Conservation (phyloP, 768 basidiomycete species). For the Hericium coralloides region DNA sequence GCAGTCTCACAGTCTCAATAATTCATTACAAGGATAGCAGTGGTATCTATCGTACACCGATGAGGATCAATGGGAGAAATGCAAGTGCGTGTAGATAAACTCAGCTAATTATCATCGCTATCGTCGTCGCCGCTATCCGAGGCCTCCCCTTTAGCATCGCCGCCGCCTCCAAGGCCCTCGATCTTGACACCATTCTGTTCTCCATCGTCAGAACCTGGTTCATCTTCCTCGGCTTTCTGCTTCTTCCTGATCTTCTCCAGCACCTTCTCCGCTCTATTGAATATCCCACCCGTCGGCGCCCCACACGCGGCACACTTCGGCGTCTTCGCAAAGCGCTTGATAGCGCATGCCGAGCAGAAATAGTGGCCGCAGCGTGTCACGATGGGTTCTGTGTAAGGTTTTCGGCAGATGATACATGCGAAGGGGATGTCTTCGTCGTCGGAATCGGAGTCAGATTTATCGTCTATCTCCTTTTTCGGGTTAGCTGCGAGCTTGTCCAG, state of each 20-base stretch:
- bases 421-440: conserved; percentile 91
- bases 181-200: conserved; percentile 17
- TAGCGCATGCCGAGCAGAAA: conserved; percentile 91
- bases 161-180: conserved; percentile 26
- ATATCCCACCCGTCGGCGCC: conserved; percentile 88
- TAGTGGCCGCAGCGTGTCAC: conserved; percentile 97
- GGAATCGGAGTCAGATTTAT: conserved; percentile 56
- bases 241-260: conserved; percentile 79
- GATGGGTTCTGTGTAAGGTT: conserved; percentile 90
- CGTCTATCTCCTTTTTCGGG: conserved; percentile 48
- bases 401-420: conserved; percentile 95
- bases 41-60: neutral
- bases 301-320: conserved; percentile 95
- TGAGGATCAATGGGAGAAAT: neutral
- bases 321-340: conserved; percentile 89
- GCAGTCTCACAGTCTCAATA: no score
- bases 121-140: conserved; percentile 27
- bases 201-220: conserved; percentile 36
- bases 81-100: neutral
- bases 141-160: conserved; percentile 8
- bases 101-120: conserved; percentile 33
- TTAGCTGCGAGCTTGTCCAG: conserved; percentile 86
- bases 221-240: conserved; percentile 46
- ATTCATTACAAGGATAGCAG: no score
- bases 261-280: conserved; percentile 92